Evolutionary conservation across 371 early-diverging fungal species (phyloP).

Genomic region (Catenaria anguillulae): DNA sequence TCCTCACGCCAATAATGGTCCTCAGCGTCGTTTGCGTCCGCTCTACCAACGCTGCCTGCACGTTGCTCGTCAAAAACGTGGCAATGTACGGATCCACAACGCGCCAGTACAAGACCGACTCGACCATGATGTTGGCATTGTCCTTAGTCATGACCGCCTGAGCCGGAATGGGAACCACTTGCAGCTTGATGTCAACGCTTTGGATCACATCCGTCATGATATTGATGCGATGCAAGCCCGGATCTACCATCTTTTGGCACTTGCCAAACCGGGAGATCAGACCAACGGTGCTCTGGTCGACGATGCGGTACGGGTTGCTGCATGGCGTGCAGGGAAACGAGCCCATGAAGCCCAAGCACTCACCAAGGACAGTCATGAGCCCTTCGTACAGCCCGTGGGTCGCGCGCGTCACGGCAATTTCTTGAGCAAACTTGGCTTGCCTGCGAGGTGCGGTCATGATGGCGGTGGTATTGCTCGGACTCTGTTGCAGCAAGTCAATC

Average conservation of each 20-base stretch:
- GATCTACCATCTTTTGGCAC: constrained; percentile 37
- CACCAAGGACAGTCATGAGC: constrained; percentile 24
- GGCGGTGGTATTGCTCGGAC: too few species aligned
- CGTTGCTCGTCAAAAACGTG: constrained; percentile 53
- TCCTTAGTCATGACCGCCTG: constrained; percentile 81
- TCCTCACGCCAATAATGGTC: constrained; percentile 22
- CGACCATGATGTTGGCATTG: constrained; percentile 65
- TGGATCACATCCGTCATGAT: constrained; percentile 46
- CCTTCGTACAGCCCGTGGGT: constrained; percentile 20
- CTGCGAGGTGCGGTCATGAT: too few species aligned
- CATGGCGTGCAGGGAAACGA: constrained; percentile 37
- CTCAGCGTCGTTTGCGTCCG: constrained; percentile 29
- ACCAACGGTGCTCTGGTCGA: constrained; percentile 51
- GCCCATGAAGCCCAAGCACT: constrained; percentile 27
- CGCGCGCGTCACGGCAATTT: background rate
- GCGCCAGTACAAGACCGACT: constrained; percentile 74
- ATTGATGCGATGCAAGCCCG: constrained; percentile 51
- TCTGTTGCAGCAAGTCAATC: too few species aligned
- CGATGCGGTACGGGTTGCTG: constrained; percentile 57
- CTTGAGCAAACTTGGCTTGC: too few species aligned
- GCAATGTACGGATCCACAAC: constrained; percentile 28
- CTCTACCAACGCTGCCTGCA: constrained; percentile 58
- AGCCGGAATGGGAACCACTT: constrained; percentile 50
- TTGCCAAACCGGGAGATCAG: constrained; percentile 64
- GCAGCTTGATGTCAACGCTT: constrained; percentile 58